These are phyloP conservation scores for Aspergillus quadricinctus DNA, from an alignment of 2,329 filamentous ascomycete genomes.

Conservation along the genomic window DNA sequence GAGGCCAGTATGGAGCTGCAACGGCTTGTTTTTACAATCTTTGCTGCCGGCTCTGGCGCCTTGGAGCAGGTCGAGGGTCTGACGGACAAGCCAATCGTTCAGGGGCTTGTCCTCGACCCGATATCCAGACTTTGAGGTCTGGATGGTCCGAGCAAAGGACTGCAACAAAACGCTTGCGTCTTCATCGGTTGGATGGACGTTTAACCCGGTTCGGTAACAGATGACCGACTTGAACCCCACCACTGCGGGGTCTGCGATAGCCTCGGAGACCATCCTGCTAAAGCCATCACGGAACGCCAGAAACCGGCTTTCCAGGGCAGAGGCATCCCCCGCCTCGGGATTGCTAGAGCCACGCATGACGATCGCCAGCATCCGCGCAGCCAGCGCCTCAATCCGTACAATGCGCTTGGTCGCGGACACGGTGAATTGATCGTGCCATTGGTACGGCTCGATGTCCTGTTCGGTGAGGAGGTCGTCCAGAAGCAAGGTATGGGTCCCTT, in stretches of 20 bases:
- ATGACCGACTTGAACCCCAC: slow-evolving; percentile 80
- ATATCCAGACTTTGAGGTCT: slow-evolving; percentile 23
- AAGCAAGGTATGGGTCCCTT: slow-evolving; percentile 68
- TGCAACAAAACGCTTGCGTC: slow-evolving; percentile 32
- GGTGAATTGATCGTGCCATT: slow-evolving; percentile 64
- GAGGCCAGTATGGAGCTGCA: slow-evolving; percentile 80
- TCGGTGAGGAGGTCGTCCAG: slow-evolving; percentile 71
- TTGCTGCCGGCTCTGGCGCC: slow-evolving; percentile 31
- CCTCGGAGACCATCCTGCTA: slow-evolving; percentile 46
- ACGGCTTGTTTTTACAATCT: slow-evolving; percentile 57
- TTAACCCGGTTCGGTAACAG: slow-evolving; percentile 73
- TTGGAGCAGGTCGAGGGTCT: slow-evolving; percentile 56
- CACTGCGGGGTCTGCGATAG: slow-evolving; percentile 62
- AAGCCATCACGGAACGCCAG: slow-evolving; percentile 26
- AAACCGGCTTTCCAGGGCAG: slow-evolving; percentile 12
- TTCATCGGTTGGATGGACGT: slow-evolving; percentile 51
- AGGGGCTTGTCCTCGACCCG: slow-evolving; percentile 58
- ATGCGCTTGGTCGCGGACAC: slow-evolving; percentile 65
- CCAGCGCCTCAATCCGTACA: slow-evolving; percentile 71
- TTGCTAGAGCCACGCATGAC: slow-evolving; percentile 34
- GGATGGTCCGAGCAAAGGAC: slow-evolving; percentile 25
- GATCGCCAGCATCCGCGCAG: slow-evolving; percentile 56
- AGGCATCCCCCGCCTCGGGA: slow-evolving; percentile 28
- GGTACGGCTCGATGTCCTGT: slow-evolving; percentile 54
- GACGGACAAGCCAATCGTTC: slow-evolving; percentile 66